Conservation (phyloP, 768 basidiomycete genomes). For the Boletus reticulatus region DNA sequence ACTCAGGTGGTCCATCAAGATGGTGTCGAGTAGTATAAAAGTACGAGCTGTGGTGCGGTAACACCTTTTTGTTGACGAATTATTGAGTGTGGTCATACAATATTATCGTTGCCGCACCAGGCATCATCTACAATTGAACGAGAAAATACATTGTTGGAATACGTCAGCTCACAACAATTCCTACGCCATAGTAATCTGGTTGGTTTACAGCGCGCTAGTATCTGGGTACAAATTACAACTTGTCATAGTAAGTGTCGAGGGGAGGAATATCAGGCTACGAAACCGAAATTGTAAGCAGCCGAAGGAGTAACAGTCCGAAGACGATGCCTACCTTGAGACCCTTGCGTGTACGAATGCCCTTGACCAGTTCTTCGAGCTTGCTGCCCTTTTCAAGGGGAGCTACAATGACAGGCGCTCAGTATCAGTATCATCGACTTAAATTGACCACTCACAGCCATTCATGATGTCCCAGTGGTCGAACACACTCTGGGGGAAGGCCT, state of each 20-base stretch:
- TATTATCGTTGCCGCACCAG: too few relatives aligned
- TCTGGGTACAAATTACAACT: constrained; percentile 50
- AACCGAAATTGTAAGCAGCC: constrained; percentile 12
- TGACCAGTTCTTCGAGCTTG: constrained; percentile 87
- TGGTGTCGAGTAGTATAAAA: too few relatives aligned
- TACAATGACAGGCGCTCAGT: constrained; percentile 6
- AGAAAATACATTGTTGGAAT: constrained; percentile 14
- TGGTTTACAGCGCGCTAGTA: constrained; percentile 4
- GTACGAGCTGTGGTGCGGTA: too few relatives aligned
- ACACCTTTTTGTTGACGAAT: too few relatives aligned
- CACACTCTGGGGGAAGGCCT: constrained; percentile 97
- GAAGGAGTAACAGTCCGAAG: background rate
- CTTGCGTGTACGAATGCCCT: constrained; percentile 83
- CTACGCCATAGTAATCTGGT: constrained; percentile 4
- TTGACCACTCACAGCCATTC: constrained; percentile 63
- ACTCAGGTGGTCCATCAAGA: background rate
- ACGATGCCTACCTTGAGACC: constrained; percentile 75
- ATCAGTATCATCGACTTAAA: background rate
- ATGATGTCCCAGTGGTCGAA: constrained; percentile 93
- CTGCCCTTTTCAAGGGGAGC: constrained; percentile 87
- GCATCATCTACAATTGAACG: background rate
- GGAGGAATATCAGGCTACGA: constrained; percentile 80
- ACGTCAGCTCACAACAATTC: constrained; percentile 19
- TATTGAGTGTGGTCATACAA: too few relatives aligned
- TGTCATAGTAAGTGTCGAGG: constrained; percentile 93